Percentiles rank a stretch among this genome's conserved stretches.
These are phyloP conservation scores for Rhizopogon parksii DNA, from an alignment of 1,284 basidiomycete genomes.

Conservation along the genomic window DNA sequence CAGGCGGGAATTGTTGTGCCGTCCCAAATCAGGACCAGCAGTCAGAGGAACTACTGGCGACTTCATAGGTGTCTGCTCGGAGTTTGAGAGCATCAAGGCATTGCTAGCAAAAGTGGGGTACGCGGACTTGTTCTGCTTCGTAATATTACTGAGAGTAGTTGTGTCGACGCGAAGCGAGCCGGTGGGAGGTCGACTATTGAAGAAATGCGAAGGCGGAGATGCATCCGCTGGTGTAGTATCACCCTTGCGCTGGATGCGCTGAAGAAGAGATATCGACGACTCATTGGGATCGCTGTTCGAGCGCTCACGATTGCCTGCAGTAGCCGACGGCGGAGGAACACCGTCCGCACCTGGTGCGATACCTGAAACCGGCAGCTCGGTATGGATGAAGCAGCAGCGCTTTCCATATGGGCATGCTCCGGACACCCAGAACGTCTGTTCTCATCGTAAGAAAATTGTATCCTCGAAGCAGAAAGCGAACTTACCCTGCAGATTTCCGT, in stretches of 20 bases:
- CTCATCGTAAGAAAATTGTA: conserved; percentile 11
- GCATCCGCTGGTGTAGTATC: conserved; percentile 45
- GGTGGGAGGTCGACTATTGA: conserved; percentile 52
- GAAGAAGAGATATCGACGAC: conserved; percentile 59
- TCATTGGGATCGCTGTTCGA: conserved; percentile 77
- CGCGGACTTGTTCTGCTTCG: conserved; percentile 78
- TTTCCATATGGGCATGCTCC: conserved; percentile 88
- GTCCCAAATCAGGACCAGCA: conserved; percentile 73
- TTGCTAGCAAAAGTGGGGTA: conserved; percentile 72
- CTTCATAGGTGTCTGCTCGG: conserved; percentile 51
- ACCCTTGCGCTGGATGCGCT: conserved; percentile 64
- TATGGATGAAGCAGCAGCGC: conserved; percentile 86
- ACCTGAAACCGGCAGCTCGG: conserved; percentile 64
- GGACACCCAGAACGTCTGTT: conserved; percentile 83
- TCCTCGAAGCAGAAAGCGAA: conserved; percentile 14
- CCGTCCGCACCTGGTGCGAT: conserved; percentile 45
- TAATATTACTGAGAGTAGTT: conserved; percentile 48
- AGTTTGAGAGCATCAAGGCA: conserved; percentile 58
- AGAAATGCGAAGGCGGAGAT: conserved; percentile 38
- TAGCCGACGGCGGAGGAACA: conserved; percentile 41
- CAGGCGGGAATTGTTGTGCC: conserved; percentile 58
- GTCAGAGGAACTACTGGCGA: conserved; percentile 70
- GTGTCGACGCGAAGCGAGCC: conserved; percentile 69
- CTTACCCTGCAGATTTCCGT: conserved; percentile 84
- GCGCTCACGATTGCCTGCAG: conserved; percentile 54